phyloP scores from a whole-genome alignment of 2,329 filamentous ascomycete genomes.

The Fusarium pininemorale region DNA sequence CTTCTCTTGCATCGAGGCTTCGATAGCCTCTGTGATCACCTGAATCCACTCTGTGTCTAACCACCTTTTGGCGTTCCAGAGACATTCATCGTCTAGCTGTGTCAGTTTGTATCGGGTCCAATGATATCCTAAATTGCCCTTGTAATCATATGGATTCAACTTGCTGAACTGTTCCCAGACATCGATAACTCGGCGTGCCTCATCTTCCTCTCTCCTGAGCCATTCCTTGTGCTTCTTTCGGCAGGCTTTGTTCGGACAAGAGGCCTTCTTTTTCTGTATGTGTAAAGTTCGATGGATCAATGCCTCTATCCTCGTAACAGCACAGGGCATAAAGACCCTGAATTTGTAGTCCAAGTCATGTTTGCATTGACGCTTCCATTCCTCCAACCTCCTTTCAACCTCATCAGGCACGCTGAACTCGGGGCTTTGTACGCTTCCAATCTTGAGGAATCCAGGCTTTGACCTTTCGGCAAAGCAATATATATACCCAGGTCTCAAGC shows the following conservation, averaged over 20 bases:
- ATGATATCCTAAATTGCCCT: background rate
- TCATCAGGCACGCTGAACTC: background rate
- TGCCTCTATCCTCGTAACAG: background rate
- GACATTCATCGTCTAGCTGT: background rate
- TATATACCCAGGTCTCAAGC: background rate
- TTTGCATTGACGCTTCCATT: background rate
- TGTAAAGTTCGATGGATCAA: conserved; percentile 6
- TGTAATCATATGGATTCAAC: background rate
- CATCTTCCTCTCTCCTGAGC: background rate
- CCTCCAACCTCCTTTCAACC: fast-evolving
- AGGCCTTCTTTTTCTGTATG: background rate
- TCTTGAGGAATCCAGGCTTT: conserved; percentile 11
- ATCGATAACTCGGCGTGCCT: background rate
- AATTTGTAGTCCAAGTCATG: background rate
- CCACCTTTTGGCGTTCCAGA: background rate
- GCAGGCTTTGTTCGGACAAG: background rate
- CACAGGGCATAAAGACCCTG: background rate
- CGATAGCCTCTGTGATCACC: background rate
- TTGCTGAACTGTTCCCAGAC: conserved; percentile 7
- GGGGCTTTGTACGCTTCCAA: background rate
- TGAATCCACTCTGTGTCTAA: background rate
- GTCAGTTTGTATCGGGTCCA: background rate
- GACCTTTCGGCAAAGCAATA: conserved; percentile 19
- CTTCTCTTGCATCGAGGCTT: background rate
- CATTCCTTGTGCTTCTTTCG: background rate